Evolutionary conservation across 306 rosid species (phyloP), one percentile per base, ranked within the genome.

Genomic region (Arachis stenosperma): DNA sequence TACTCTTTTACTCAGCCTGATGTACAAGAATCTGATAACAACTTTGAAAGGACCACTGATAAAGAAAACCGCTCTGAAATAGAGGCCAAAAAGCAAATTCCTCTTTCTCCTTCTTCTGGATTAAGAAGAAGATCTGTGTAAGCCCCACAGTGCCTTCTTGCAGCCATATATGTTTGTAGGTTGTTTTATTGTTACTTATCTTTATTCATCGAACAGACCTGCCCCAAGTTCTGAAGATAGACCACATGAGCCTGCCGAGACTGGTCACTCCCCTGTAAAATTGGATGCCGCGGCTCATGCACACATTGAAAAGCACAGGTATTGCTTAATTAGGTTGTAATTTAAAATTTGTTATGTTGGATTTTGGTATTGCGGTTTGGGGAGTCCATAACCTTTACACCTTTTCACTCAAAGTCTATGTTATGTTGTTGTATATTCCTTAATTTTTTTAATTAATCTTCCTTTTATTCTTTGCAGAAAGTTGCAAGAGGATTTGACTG

Each of bases 401-500:
- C 27, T 22, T 33, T 33, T 33, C 37, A 33, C 37, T 33, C 37
- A 33, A 22, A 22, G 37, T 33, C 4, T 33, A 33, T 33, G 37
- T 33, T 33, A 33, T 33, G 3, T 33, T 74, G 55, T 50, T 63
- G 6, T 65, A 3, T 7, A 29, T 75, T 46, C 6, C 60, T 17
- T 62, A 11, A 4, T 11, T 48, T 10, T 48, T 48, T 48, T 3
- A 48, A 10, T 11, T 48, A 52, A 2, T 1, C 13, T 52, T 14
- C 57, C 57, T 69, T 43, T 57, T 72, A 37, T 75, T 36, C 14
- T 61, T 2, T 17, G 40, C 76, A 92, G 99, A 78, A 88, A 68
- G 84, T 96, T 94, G 81, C 97, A 94, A 80, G 99, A 94, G 39
- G 95, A 87, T 85, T 88, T 94, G 89, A 91, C 99, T 0, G 96